phyloP scores from a whole-genome alignment of 2,329 filamentous ascomycete species.

The Diaporthe sp. region DNA sequence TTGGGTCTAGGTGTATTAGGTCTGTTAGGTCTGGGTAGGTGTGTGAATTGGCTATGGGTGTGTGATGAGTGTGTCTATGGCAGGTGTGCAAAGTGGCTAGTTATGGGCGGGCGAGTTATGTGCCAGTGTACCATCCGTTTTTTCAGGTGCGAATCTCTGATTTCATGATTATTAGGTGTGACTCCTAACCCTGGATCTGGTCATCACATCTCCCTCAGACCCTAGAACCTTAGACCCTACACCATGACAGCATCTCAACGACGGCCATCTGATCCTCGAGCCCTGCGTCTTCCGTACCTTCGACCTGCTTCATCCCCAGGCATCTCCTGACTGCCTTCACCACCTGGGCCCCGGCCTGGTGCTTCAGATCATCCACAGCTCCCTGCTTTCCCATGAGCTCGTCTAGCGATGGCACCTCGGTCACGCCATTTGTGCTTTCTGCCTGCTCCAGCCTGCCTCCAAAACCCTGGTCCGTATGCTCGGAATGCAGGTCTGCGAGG shows the following conservation, averaged over 20 bases:
- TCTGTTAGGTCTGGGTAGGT: no score
- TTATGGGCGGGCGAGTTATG: no score
- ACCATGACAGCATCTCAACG: constrained; percentile 18
- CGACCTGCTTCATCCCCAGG: neutral
- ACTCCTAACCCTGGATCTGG: neutral
- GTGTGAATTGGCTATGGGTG: no score
- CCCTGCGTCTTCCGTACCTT: constrained; percentile 13
- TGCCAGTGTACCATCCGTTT: no score
- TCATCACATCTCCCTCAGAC: neutral
- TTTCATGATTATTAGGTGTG: neutral
- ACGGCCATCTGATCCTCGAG: constrained; percentile 19
- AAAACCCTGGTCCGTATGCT: constrained; percentile 16
- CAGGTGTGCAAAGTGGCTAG: no score
- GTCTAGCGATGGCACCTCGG: constrained; percentile 17
- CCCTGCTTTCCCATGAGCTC: constrained; percentile 27
- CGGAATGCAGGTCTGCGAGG: constrained; percentile 37
- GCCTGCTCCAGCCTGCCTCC: constrained; percentile 17
- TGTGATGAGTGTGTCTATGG: no score
- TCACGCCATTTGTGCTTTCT: constrained; percentile 25
- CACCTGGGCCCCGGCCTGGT: constrained; percentile 2
- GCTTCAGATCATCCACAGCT: constrained; percentile 13
- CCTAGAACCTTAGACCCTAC: constrained; percentile 7
- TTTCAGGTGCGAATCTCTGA: no score
- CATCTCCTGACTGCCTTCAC: constrained; percentile 11
- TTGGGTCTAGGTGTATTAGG: no score